phyloP scores from a whole-genome alignment of 352 stramenopile genomes.

The Pythium rhizo-oryzae region DNA sequence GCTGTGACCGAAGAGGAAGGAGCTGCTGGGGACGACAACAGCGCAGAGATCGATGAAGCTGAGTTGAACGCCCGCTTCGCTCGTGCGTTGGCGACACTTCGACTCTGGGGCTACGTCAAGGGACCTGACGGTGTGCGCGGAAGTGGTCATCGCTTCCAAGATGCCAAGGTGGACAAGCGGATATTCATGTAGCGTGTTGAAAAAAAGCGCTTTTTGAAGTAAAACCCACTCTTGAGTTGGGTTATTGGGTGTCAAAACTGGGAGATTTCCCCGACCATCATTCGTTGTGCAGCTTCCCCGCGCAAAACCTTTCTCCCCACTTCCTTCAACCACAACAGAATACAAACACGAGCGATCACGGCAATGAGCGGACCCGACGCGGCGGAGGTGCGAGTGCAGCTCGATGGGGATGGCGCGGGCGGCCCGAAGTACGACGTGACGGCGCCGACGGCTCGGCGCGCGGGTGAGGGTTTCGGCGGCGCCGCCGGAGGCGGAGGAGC shows the following conservation, averaged over 20 bases:
- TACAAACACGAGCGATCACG: neutral
- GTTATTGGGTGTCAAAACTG: conserved; percentile 14
- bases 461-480: conserved; percentile 3
- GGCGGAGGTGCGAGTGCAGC: conserved; percentile 30
- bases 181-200: conserved; percentile 66
- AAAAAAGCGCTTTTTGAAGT: neutral
- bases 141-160: conserved; percentile 30
- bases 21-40: conserved; percentile 8
- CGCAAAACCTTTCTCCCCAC: neutral
- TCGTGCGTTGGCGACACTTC: conserved; percentile 64
- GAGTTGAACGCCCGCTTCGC: conserved; percentile 69
- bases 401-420: conserved; percentile 32
- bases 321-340: neutral
- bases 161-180: conserved; percentile 75
- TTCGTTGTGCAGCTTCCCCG: conserved; percentile 12
- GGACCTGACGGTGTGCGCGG: conserved; percentile 22
- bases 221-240: conserved; percentile 2
- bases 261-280: conserved; percentile 33
- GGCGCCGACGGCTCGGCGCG: conserved; percentile 28
- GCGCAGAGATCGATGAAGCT: conserved; percentile 16
- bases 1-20: conserved; percentile 36
- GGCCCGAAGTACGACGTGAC: conserved; percentile 41
- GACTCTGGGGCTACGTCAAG: conserved; percentile 61
- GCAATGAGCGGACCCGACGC: conserved; percentile 5
- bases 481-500: neutral